Base-by-base conservation (phyloP, 495 filamentous ascomycete species). In the Tuber microsphaerosporum region DNA sequence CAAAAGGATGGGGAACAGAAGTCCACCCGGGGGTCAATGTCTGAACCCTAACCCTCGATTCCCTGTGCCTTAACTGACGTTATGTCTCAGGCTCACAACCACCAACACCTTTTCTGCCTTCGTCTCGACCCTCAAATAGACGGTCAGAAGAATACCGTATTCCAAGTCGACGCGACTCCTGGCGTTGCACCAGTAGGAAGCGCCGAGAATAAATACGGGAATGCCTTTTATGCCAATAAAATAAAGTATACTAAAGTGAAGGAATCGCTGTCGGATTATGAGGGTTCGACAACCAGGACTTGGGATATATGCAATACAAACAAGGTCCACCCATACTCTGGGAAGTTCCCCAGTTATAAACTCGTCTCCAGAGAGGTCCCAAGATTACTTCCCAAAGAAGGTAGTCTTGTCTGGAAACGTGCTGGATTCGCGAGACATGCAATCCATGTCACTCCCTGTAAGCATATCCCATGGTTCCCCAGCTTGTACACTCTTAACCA, bases 61-160 rank as follows among this genome's bases (percentile, higher is more conserved):
- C 19, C 26, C 37, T 70, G 77, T 73, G 74, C 42, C 45, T 17
- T 10, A 70, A 3, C 74, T 76, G 81, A 75, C 83, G 85, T 7
- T 7, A 85, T 87, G 56, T 65, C 56, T 73, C 85, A 86, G 51
- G 89, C 90, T 7, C 90, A 91, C 79, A 97, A 97, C 85, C 94
- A 98, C 85, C 93, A 98, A 84, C 94, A 98, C 83, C 87, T 98
- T 43, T 98, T 98, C 88, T 97, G 93, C 83, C 86, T 98, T 37
- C 92, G 94, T 19, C 84, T 97, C 39, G 93, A 98, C 81, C 90
- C 94, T 34, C 94, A 94, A 77, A 89, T 98, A 78, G 94, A 97
- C 82, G 94, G 94, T 0, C 89, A 90, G 1, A 86, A 89, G 75
- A 98, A 97, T 84, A 95, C 93, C 3, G 87, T 97, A 72, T 94